Evolutionary conservation across 306 rosid species (phyloP).

Genomic region (Pterocarpus macrocarpus): DNA sequence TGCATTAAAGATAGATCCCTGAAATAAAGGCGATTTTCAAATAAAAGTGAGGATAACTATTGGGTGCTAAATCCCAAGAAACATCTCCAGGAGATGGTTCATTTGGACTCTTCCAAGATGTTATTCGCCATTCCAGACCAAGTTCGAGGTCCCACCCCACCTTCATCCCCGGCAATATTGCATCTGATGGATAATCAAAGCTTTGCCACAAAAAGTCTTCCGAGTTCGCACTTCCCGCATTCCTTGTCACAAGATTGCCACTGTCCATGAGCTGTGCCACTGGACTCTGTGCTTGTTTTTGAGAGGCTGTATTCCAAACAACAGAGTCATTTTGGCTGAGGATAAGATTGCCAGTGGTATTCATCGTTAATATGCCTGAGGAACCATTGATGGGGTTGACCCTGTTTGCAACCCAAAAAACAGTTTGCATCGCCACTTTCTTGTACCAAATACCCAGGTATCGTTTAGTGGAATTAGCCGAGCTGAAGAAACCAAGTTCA

Average conservation of each 20-base stretch:
- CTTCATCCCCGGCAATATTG: conserved; percentile 50
- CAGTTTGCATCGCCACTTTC: conserved; percentile 30
- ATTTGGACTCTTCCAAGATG: conserved; percentile 51
- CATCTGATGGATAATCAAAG: not conserved
- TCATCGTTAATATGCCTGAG: conserved; percentile 43
- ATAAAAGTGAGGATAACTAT: conserved; percentile 15
- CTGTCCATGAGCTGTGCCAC: conserved; percentile 53
- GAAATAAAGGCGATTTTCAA: no score
- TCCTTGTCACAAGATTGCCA: conserved; percentile 59
- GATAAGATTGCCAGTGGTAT: conserved; percentile 41
- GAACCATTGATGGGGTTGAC: conserved; percentile 46
- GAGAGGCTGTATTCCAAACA: conserved; percentile 49
- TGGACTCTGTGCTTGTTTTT: conserved; percentile 31
- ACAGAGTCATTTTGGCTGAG: conserved; percentile 43
- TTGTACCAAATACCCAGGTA: conserved; percentile 64
- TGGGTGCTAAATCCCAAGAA: not conserved
- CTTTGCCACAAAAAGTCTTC: not conserved
- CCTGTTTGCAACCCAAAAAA: conserved; percentile 63
- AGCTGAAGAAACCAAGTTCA: conserved; percentile 62
- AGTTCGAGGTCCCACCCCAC: conserved; percentile 52
- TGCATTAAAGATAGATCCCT: no score
- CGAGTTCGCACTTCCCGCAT: not conserved
- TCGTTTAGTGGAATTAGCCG: conserved; percentile 40
- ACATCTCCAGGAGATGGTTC: conserved; percentile 55
- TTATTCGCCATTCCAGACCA: conserved; percentile 32